Evolutionary conservation across 345 rosid genomes (phyloP), one percentile per base, ranked within the genome.

Genomic region (Boechera retrofracta): DNA sequence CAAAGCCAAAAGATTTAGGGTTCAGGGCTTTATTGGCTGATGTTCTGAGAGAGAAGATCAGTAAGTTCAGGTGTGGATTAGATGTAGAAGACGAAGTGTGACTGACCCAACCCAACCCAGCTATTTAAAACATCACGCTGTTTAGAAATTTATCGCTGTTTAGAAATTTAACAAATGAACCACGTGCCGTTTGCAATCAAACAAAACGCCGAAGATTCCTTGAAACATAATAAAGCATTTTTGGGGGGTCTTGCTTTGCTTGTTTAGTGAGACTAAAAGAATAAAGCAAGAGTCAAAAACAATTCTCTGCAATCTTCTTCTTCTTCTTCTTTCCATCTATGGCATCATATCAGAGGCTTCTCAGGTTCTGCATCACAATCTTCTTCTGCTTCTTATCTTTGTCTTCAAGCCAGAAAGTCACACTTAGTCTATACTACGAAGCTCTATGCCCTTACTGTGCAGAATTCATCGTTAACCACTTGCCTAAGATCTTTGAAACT

Each of bases 361-460:
- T 77, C 49, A 42, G 41, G 18, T 36, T 57, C 21, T 64, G n/a
- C 61, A 64, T 59, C 42, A 67, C 56, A 24, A 59, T 53, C 36
- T 64, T 70, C 42, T 32, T 70, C 24, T 64, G 32, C 57, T 13
- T 71, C 11, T 5, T 73, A 58, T 66, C 69, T 51, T 65, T 56
- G 39, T 68, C 79, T 67, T 33, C 66, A n/a, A 10, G 80, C 18
- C 75, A 80, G 26, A 87, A 75, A 29, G 95, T 94, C 6, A 83
- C 82, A 0, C 38, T 94, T 57, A 87, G 90, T 69, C 58, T 94
- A 45, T 91, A 91, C 87, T 89, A 91, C 55, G 97, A 91, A 79
- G 62, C 91, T 16, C 79, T 94, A 6, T 91, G 97, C 58, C 97
- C 96, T 0, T 85, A 80, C 71, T 91, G 88, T 67, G 88, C 91